Conservation (phyloP, 345 rosid genomes). For the Moringa oleifera region DNA sequence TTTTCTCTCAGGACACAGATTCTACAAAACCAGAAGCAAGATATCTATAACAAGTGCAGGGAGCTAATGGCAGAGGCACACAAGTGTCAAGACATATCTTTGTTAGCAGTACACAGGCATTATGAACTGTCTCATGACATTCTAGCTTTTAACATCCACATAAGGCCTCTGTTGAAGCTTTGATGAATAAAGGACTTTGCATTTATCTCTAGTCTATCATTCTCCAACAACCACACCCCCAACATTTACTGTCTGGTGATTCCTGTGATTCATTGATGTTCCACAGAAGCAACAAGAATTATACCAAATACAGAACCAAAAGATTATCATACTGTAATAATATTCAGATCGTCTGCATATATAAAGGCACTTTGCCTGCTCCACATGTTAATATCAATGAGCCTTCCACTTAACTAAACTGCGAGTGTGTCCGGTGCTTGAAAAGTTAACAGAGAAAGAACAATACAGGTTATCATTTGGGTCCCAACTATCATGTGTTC, state of each 20-base stretch:
- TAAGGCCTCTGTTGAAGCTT: neutral
- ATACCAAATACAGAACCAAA: neutral
- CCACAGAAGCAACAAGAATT: neutral
- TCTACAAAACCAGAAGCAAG: slow-evolving; percentile 4
- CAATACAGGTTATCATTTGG: slow-evolving; percentile 7
- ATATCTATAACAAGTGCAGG: neutral
- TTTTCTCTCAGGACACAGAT: neutral
- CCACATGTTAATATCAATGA: too few relatives aligned
- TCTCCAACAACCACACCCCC: neutral
- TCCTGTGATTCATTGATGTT: slow-evolving; percentile 9
- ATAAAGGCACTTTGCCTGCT: neutral
- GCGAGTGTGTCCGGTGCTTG: too few relatives aligned
- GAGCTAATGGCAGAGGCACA: neutral
- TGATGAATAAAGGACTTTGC: neutral
- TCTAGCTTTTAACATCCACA: neutral
- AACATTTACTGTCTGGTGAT: slow-evolving; percentile 4
- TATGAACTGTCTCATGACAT: too few relatives aligned
- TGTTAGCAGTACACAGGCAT: too few relatives aligned
- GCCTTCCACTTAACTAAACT: neutral
- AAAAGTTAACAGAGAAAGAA: slow-evolving; percentile 11
- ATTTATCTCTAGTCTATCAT: slow-evolving; percentile 8
- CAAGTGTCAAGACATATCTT: too few relatives aligned
- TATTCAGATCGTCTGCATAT: too few relatives aligned
- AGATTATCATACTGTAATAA: neutral
- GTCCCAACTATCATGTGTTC: slow-evolving; percentile 5